Evolutionary conservation across 176 grass and related monocot species (phyloP).

Genomic region (Triticum monococcum): DNA sequence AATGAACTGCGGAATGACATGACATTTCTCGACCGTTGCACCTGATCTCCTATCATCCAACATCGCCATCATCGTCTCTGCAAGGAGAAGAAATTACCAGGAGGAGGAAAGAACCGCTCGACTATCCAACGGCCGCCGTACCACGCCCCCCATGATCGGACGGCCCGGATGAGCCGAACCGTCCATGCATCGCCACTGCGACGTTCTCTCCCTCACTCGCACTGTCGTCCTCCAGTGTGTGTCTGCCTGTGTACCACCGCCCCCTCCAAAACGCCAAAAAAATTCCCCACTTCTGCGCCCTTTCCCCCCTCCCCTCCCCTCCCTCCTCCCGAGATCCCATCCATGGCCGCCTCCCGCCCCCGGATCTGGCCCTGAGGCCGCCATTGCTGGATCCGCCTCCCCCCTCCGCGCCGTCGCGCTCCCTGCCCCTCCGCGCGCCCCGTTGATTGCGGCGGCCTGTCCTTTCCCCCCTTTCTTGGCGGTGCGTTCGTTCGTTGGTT

Average conservation of each 20-base stretch:
- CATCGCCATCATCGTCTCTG: constrained; percentile 4
- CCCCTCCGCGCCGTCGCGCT: background rate
- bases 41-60: constrained; percentile 29
- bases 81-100: background rate
- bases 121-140: background rate
- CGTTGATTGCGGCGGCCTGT: background rate
- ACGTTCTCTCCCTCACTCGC: background rate
- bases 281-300: constrained; percentile 30
- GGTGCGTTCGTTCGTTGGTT: constrained; percentile 22
- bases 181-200: background rate
- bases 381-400: constrained; percentile 38
- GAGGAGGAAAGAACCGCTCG: background rate
- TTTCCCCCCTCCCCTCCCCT: background rate
- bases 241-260: background rate
- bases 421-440: background rate
- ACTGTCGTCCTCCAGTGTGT: constrained; percentile 28
- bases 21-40: constrained; percentile 30
- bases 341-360: constrained; percentile 46
- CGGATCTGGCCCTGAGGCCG: constrained; percentile 52
- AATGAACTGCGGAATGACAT: background rate
- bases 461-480: background rate
- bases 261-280: constrained; percentile 36
- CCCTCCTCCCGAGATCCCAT: constrained; percentile 46
- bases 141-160: background rate
- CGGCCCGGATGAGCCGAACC: background rate